A percentile compares a stretch with the other conserved stretches of the same genome.
Evolutionary conservation across 495 filamentous ascomycete species (phyloP).

Genomic region (Chaetomium fimeti): DNA sequence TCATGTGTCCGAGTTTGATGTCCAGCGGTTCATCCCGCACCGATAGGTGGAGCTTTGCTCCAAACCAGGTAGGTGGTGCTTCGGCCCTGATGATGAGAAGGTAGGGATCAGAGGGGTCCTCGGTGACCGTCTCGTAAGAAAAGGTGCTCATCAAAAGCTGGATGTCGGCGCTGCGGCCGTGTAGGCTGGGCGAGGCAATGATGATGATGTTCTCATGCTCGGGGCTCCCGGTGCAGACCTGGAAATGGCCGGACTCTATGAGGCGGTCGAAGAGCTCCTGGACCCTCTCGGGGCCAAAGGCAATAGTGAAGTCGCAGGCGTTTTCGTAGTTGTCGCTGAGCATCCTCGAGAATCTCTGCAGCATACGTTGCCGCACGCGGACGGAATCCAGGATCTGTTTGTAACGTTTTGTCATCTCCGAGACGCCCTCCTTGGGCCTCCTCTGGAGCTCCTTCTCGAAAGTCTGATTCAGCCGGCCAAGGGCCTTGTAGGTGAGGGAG

Average conservation of each 20-base stretch:
- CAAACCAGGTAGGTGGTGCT: slow-evolving; percentile 74
- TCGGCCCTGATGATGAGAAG: slow-evolving; percentile 83
- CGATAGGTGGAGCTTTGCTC: slow-evolving; percentile 66
- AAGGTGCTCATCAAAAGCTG: slow-evolving; percentile 83
- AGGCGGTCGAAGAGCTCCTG: slow-evolving; percentile 76
- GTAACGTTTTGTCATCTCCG: slow-evolving; percentile 94
- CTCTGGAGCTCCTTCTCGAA: slow-evolving; percentile 89
- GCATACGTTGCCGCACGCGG: slow-evolving; percentile 84
- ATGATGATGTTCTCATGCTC: slow-evolving; percentile 75
- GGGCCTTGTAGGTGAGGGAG: slow-evolving; percentile 84
- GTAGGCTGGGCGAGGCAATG: slow-evolving; percentile 78
- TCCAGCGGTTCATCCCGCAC: slow-evolving; percentile 78
- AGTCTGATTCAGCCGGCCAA: slow-evolving; percentile 79
- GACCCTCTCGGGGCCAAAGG: slow-evolving; percentile 62
- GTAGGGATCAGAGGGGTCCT: slow-evolving; percentile 76
- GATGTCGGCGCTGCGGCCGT: slow-evolving; percentile 72
- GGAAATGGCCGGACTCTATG: slow-evolving; percentile 82
- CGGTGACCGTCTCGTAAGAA: slow-evolving; percentile 72
- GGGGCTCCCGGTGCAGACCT: slow-evolving; percentile 64
- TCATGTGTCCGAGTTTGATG: slow-evolving; percentile 79
- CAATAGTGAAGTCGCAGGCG: slow-evolving; percentile 86
- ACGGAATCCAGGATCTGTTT: slow-evolving; percentile 94
- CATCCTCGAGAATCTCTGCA: slow-evolving; percentile 74
- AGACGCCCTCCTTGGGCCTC: slow-evolving; percentile 73
- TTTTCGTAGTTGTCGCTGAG: slow-evolving; percentile 93